Percentiles rank a stretch among this genome's conserved stretches.
Conservation (phyloP, 2,329 filamentous ascomycete species). For the Talaromyces sp. region DNA sequence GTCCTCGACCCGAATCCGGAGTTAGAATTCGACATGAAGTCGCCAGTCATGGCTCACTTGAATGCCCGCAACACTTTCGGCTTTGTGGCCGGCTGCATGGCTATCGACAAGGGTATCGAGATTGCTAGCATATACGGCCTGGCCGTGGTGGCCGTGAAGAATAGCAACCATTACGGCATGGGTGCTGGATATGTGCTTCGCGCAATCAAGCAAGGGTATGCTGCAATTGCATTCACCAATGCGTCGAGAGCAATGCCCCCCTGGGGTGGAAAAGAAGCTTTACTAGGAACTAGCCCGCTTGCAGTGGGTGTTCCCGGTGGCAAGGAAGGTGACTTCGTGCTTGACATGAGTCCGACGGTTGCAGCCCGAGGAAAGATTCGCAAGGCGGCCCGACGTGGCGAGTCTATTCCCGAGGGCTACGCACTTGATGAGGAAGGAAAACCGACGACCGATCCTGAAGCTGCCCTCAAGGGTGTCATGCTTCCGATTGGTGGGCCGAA, state of each 20-base stretch:
- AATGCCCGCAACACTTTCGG: slow-evolving; percentile 27
- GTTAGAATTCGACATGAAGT: slow-evolving; percentile 17
- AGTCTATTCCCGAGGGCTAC: slow-evolving; percentile 21
- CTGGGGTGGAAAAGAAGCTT: slow-evolving; percentile 23
- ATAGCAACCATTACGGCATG: slow-evolving; percentile 26
- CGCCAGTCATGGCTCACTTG: slow-evolving; percentile 23
- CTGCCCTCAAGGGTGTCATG: slow-evolving; percentile 18
- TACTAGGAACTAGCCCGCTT: slow-evolving; percentile 14
- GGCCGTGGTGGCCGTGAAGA: slow-evolving; percentile 19
- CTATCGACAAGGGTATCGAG: slow-evolving; percentile 18
- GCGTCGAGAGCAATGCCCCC: slow-evolving; percentile 28
- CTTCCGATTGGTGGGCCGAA: slow-evolving; percentile 17
- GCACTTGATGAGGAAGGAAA: slow-evolving; percentile 19
- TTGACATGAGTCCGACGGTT: slow-evolving; percentile 22
- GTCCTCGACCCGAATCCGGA: slow-evolving; percentile 18
- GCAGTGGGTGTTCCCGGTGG: slow-evolving; percentile 11
- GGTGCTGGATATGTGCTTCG: slow-evolving; percentile 21
- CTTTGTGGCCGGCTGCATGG: slow-evolving; percentile 21
- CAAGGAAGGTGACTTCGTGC: slow-evolving; percentile 15
- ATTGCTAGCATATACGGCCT: slow-evolving; percentile 18
- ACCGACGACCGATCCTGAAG: slow-evolving; percentile 19
- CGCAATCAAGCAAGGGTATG: slow-evolving; percentile 16
- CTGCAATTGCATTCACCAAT: slow-evolving; percentile 31
- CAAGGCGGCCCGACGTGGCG: slow-evolving; percentile 19
- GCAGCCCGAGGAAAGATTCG: slow-evolving; percentile 23